Base-by-base conservation (phyloP, 2,329 filamentous ascomycete genomes). In the Trichocomaceae sp. region DNA sequence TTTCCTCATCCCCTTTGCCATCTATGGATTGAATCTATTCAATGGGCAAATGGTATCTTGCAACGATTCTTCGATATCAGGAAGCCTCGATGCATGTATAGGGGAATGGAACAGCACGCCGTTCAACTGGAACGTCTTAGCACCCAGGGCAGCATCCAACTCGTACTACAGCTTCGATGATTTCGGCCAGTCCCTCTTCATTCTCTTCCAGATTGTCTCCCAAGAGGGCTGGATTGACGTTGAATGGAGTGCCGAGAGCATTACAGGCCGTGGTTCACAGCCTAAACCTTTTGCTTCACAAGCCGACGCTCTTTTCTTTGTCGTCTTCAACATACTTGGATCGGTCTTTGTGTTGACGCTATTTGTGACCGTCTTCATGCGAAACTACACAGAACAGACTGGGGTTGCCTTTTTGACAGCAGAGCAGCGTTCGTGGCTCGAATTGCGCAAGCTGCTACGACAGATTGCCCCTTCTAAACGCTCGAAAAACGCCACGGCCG, bases 331-430 rank as follows among this genome's bases (percentile, higher is more conserved):
- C 72, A 82, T 99, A 68, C 80, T 99, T 63, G 90, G 90, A 31
- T 93, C 93, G 0, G 92, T 99, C 60, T 99, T 99, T 73, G 87
- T 99, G 58, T 79, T 99, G 66, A 99, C 93, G 1, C 77, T 99
- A 66, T 99, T 99, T 71, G 95, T 99, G 47, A 97, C 93, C 55
- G 93, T 99, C 58, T 99, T 99, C 71, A 99, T 99, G 93, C 89
- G 93, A 58, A 99, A 96, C 70, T 99, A 99, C 72, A 99, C 93
- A 0, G 93, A 99, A 72, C 91, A 97, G 72, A 99, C 93, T 0
- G 93, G 93, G 1, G 93, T 99, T 44, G 93, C 93, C 2, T 99
- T 92, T 69, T 76, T 99, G 63, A 99, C 93, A 1, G 87, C 91
- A 0, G 93, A 99, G 64, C 93, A 99, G 69, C 85, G 93, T 62